A percentile compares a stretch with the other conserved stretches of the same genome.
These are phyloP conservation scores for Lotmaria passim DNA, from an alignment of 208 protist species.

Conservation along the genomic window DNA sequence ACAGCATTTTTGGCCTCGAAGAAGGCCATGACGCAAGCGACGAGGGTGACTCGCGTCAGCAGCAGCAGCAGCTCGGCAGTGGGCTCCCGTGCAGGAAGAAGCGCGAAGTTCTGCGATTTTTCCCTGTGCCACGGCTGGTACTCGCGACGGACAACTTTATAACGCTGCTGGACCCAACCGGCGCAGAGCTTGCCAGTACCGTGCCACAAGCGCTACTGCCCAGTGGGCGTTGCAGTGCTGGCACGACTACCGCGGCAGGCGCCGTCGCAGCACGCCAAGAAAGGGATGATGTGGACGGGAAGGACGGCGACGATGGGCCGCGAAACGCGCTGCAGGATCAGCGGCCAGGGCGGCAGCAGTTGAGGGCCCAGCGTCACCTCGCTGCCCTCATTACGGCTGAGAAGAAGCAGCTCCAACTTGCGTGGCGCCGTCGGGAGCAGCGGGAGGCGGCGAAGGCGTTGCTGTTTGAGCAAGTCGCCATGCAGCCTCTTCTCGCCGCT, in stretches of 20 bases:
- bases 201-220: not conserved
- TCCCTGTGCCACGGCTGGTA: slow-evolving; percentile 63
- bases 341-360: slow-evolving; percentile 6
- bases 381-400: slow-evolving; percentile 20
- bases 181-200: slow-evolving; percentile 33
- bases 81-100: not conserved
- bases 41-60: not conserved
- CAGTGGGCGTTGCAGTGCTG: no score
- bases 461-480: slow-evolving; percentile 33
- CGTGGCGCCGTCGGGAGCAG: slow-evolving; percentile 23
- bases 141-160: slow-evolving; percentile 71
- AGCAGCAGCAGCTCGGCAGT: not conserved
- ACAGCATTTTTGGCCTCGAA: not conserved
- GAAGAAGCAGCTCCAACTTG: slow-evolving; percentile 16
- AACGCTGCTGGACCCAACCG: slow-evolving; percentile 52
- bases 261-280: not conserved
- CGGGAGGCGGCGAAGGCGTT: slow-evolving; percentile 31
- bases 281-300: not conserved
- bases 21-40: not conserved
- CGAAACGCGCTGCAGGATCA: not conserved
- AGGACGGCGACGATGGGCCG: not conserved
- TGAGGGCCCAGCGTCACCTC: slow-evolving; percentile 9
- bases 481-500: slow-evolving; percentile 12
- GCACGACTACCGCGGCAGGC: no score
- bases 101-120: slow-evolving; percentile 33